phyloP scores from a whole-genome alignment of 2,329 filamentous ascomycete species.

The Penicillium digitatum region DNA sequence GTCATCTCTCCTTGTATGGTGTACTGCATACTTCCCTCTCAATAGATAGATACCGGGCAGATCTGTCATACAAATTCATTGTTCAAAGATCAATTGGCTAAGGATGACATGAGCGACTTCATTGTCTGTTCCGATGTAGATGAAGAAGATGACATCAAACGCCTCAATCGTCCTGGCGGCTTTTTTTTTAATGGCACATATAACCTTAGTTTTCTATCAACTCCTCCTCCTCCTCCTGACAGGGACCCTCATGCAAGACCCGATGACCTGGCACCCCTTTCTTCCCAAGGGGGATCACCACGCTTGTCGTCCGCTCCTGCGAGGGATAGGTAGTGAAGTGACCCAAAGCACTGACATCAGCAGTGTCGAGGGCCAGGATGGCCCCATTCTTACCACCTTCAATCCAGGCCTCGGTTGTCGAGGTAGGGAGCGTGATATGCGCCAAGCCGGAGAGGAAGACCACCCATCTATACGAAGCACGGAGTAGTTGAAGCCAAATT shows the following conservation, averaged over 20 bases:
- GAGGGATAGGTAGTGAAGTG: slow-evolving; percentile 45
- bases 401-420: slow-evolving; percentile 37
- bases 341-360: slow-evolving; percentile 39
- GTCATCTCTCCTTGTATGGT: neutral
- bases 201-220: too few relatives aligned
- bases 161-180: neutral
- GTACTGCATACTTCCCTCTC: too few relatives aligned
- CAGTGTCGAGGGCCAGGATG: slow-evolving; percentile 45
- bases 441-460: slow-evolving; percentile 42
- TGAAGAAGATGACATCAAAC: too few relatives aligned
- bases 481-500: too few relatives aligned
- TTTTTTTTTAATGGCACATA: too few relatives aligned
- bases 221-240: slow-evolving; percentile 27
- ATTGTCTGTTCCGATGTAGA: too few relatives aligned
- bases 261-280: slow-evolving; percentile 37
- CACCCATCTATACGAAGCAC: slow-evolving; percentile 31
- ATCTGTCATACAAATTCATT: too few relatives aligned
- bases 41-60: too few relatives aligned
- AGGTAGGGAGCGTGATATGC: slow-evolving; percentile 43
- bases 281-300: slow-evolving; percentile 39
- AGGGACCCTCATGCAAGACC: slow-evolving; percentile 43
- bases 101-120: too few relatives aligned
- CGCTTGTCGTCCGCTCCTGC: slow-evolving; percentile 34
- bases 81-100: too few relatives aligned
- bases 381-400: slow-evolving; percentile 42